Conservation (phyloP, 2,329 filamentous ascomycete species). For the Venturia aucupariae region DNA sequence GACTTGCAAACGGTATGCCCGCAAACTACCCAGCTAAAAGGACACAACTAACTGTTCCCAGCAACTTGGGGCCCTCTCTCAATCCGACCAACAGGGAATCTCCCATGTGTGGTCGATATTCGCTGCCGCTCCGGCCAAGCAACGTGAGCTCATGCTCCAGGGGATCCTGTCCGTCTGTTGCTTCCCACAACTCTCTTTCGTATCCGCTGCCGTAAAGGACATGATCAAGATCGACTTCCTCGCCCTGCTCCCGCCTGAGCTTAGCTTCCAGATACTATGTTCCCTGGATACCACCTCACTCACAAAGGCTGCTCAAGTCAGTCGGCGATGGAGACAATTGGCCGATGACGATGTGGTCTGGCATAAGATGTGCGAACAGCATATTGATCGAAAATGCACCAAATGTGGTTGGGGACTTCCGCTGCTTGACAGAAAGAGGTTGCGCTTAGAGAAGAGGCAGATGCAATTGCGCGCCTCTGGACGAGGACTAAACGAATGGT, state of each 20-base stretch:
- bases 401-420: conserved; percentile 96
- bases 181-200: conserved; percentile 90
- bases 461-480: conserved; percentile 44
- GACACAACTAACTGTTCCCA: conserved; percentile 26
- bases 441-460: conserved; percentile 71
- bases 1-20: conserved; percentile 66
- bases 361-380: conserved; percentile 97
- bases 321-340: conserved; percentile 72
- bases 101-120: conserved; percentile 97
- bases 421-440: conserved; percentile 74
- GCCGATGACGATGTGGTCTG: conserved; percentile 98
- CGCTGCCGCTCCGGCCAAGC: conserved; percentile 86
- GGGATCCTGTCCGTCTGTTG: conserved; percentile 95
- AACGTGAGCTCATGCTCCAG: conserved; percentile 91
- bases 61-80: conserved; percentile 74
- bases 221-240: conserved; percentile 97
- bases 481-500: conserved; percentile 45
- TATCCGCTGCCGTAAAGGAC: conserved; percentile 83
- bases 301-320: conserved; percentile 93
- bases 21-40: conserved; percentile 5
- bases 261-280: conserved; percentile 87
- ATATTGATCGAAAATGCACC: conserved; percentile 86
- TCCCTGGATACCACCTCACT: conserved; percentile 89
- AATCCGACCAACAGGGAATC: conserved; percentile 86
- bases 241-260: conserved; percentile 74